Conservation (phyloP, 1,284 basidiomycete species). For the Malassezia brasiliensis region DNA sequence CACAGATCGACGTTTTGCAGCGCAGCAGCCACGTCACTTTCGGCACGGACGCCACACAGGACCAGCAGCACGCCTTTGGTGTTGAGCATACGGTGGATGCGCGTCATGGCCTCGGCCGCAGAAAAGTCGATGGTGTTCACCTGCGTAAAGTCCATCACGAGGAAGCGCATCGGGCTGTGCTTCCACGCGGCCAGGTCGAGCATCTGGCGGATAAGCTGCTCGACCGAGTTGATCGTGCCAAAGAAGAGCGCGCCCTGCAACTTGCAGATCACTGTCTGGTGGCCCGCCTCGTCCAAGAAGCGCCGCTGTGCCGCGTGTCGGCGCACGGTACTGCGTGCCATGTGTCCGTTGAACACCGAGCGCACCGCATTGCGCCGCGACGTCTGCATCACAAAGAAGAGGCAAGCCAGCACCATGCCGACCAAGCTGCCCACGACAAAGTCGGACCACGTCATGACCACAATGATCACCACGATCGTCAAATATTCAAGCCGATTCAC, state of each 20-base stretch:
- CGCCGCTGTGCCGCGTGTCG: slow-evolving; percentile 75
- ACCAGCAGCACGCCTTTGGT: slow-evolving; percentile 72
- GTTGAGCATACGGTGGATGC: slow-evolving; percentile 71
- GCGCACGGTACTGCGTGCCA: slow-evolving; percentile 70
- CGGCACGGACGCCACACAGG: slow-evolving; percentile 63
- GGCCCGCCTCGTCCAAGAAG: slow-evolving; percentile 81
- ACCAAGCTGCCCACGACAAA: slow-evolving; percentile 89
- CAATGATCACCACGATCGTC: slow-evolving; percentile 54
- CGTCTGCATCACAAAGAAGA: slow-evolving; percentile 94
- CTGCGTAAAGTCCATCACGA: slow-evolving; percentile 55
- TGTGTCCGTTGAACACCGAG: slow-evolving; percentile 40
- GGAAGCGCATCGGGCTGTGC: slow-evolving; percentile 71
- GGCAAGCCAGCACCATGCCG: slow-evolving; percentile 80
- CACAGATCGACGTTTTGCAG: slow-evolving; percentile 60
- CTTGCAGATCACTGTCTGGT: slow-evolving; percentile 79
- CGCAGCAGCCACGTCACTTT: slow-evolving; percentile 37
- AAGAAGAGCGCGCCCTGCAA: slow-evolving; percentile 91
- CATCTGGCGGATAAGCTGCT: slow-evolving; percentile 63
- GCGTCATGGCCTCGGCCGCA: slow-evolving; percentile 84
- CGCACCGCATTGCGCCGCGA: slow-evolving; percentile 56
- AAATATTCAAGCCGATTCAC: slow-evolving; percentile 54
- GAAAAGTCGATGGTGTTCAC: slow-evolving; percentile 89
- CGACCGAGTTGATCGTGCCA: slow-evolving; percentile 80
- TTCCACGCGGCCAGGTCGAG: slow-evolving; percentile 68
- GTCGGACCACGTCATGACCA: slow-evolving; percentile 61